A percentile compares a stretch with the other conserved stretches of the same genome.
Evolutionary conservation across 306 rosid species (phyloP).

Genomic region (Prunus mira): DNA sequence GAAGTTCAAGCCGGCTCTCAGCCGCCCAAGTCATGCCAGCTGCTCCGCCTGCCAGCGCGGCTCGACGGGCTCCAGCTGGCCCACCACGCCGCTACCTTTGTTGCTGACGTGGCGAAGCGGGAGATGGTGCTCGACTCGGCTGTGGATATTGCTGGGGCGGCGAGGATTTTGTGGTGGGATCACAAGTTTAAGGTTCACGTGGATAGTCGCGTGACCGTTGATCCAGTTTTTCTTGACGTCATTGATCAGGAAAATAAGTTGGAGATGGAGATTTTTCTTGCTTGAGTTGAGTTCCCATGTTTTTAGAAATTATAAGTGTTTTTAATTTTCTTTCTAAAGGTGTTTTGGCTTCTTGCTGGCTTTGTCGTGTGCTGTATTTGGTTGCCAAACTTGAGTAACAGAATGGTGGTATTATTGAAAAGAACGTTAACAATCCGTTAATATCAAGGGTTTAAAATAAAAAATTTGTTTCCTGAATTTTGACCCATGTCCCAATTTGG

Average conservation of each 20-base stretch:
- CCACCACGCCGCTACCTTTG: slow-evolving; percentile 49
- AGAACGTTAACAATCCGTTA: too few species aligned
- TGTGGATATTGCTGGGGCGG: slow-evolving; percentile 66
- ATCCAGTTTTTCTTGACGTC: slow-evolving; percentile 81
- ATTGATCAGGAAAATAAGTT: slow-evolving; percentile 64
- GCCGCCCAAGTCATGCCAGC: slow-evolving; percentile 61
- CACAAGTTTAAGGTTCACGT: slow-evolving; percentile 67
- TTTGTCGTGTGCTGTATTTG: too few species aligned
- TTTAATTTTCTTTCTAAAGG: too few species aligned
- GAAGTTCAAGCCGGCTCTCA: slow-evolving; percentile 72
- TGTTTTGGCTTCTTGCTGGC: too few species aligned
- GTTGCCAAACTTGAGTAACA: too few species aligned
- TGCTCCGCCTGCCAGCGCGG: slow-evolving; percentile 68
- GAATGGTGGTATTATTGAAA: too few species aligned
- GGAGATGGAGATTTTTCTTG: slow-evolving; percentile 35
- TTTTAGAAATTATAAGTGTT: neutral
- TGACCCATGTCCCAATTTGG: too few species aligned
- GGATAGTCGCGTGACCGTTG: slow-evolving; percentile 75
- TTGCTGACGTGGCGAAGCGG: slow-evolving; percentile 57
- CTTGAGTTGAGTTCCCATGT: neutral
- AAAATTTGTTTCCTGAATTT: too few species aligned
- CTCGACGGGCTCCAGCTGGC: slow-evolving; percentile 62
- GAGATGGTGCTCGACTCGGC: slow-evolving; percentile 73
- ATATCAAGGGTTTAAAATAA: too few species aligned
- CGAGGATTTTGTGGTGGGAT: slow-evolving; percentile 77